A percentile compares a stretch with the other conserved stretches of the same genome.
Evolutionary conservation across 352 stramenopile genomes (phyloP).

Genomic region (Phytophthora sansomeana): DNA sequence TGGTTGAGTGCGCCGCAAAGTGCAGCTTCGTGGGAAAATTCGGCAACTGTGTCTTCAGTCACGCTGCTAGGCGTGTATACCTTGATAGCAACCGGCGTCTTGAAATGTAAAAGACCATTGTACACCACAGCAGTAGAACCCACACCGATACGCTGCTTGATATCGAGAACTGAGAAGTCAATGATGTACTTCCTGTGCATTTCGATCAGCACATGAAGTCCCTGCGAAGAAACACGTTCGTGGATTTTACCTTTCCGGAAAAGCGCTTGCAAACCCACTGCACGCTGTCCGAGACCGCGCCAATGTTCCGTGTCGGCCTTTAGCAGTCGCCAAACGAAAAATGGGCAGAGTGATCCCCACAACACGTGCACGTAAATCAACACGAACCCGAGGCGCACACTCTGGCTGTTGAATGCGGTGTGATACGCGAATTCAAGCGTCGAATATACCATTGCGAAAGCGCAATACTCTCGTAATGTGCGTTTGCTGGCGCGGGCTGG

Average conservation of each 20-base stretch:
- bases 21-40: slow-evolving; percentile 63
- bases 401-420: slow-evolving; percentile 42
- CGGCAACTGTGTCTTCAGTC: slow-evolving; percentile 55
- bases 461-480: slow-evolving; percentile 52
- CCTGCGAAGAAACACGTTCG: slow-evolving; percentile 48
- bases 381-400: slow-evolving; percentile 33
- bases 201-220: slow-evolving; percentile 62
- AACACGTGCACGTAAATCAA: slow-evolving; percentile 45
- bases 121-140: slow-evolving; percentile 59
- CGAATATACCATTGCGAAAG: slow-evolving; percentile 50
- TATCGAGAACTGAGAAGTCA: slow-evolving; percentile 48
- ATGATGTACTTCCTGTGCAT: slow-evolving; percentile 56
- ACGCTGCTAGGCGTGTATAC: slow-evolving; percentile 69
- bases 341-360: slow-evolving; percentile 44
- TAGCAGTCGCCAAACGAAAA: slow-evolving; percentile 53
- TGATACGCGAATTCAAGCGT: slow-evolving; percentile 46
- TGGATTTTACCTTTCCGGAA: slow-evolving; percentile 51
- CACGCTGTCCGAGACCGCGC: slow-evolving; percentile 57
- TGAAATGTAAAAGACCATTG: slow-evolving; percentile 49
- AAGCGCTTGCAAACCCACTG: slow-evolving; percentile 39
- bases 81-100: slow-evolving; percentile 61
- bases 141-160: slow-evolving; percentile 48
- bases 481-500: slow-evolving; percentile 52
- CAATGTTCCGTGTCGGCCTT: slow-evolving; percentile 74
- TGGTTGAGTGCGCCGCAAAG: slow-evolving; percentile 61